Conservation (phyloP, 2,329 filamentous ascomycete genomes). For the Fusarium sp. region DNA sequence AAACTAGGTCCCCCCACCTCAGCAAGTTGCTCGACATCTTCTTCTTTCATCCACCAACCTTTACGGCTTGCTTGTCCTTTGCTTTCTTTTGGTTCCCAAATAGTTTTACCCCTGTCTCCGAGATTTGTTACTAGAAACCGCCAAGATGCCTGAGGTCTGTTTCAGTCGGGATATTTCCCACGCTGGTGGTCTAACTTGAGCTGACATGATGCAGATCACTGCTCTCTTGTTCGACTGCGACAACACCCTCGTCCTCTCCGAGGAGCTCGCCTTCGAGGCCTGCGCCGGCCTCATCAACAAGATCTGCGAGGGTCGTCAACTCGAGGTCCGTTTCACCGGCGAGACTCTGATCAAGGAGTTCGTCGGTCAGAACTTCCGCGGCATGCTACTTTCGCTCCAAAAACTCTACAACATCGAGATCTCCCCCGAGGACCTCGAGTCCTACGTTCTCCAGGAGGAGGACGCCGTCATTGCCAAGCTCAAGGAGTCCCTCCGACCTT, state of each 20-base stretch:
- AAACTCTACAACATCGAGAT: slow-evolving; percentile 81
- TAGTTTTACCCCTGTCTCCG: neutral
- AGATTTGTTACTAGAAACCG: slow-evolving; percentile 17
- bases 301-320: slow-evolving; percentile 76
- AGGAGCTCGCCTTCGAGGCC: slow-evolving; percentile 90
- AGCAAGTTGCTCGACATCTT: slow-evolving; percentile 19
- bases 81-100: slow-evolving; percentile 20
- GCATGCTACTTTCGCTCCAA: slow-evolving; percentile 85
- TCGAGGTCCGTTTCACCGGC: slow-evolving; percentile 79
- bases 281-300: slow-evolving; percentile 91
- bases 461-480: slow-evolving; percentile 87
- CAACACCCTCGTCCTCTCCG: slow-evolving; percentile 94
- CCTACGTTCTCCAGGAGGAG: slow-evolving; percentile 81
- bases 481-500: slow-evolving; percentile 73
- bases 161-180: neutral
- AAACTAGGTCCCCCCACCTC: slow-evolving; percentile 30
- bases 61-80: slow-evolving; percentile 18
- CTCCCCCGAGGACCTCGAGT: slow-evolving; percentile 74
- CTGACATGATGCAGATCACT: slow-evolving; percentile 61
- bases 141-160: slow-evolving; percentile 51
- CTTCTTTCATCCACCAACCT: slow-evolving; percentile 20
- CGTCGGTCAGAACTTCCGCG: slow-evolving; percentile 93
- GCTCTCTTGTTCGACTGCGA: slow-evolving; percentile 82
- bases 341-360: slow-evolving; percentile 85
- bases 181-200: neutral